Base-by-base conservation (phyloP, 768 basidiomycete species). In the Crucibulum laeve region DNA sequence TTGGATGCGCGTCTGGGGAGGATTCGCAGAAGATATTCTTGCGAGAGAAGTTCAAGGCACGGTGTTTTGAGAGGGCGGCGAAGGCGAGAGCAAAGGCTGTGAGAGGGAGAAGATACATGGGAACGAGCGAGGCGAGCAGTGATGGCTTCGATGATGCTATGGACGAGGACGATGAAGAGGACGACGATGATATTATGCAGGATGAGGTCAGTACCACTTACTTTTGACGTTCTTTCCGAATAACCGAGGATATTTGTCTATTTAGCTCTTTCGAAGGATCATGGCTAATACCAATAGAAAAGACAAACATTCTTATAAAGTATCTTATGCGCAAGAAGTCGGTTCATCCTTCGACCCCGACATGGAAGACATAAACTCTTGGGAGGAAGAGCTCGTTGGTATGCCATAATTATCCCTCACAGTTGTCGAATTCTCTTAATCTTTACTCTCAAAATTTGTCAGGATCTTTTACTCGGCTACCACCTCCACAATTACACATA, bases 341-440 rank as follows among this genome's bases (percentile, higher is more conserved):
- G 86, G 86, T 4, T 85, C 84, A 13, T 87, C 86, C 1, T 77
- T 86, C 45, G 86, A 88, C 55, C 86, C 86, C 4, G 78, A 79
- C 56, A 62, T 86, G 54, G 83, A 88, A 25, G 83, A 87, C 44
- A 58, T 76, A 3, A 62, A 52, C 17, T 54, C 58, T n/a, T 87
- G 83, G 84, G 84, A 86, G 57, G 52, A 61, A 22, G 78, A 78
- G 35, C 54, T 85, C 3, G 55, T 53, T 51, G 71, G 82, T 71
- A 44, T 44, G 32, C 14, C 62, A 43, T 28, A 5, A 13, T 11
- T 13, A 19, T 45, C 17, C 39, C n/a, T n/a, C n/a, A n/a, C n/a
- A n/a, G n/a, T n/a, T n/a, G n/a, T n/a, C n/a, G n/a, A n/a, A n/a
- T n/a, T n/a, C n/a, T n/a, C n/a, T n/a, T n/a, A n/a, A n/a, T n/a